These are phyloP conservation scores for Erodium trifolium DNA, from an alignment of 441 rosid genomes.

Conservation along the genomic window DNA sequence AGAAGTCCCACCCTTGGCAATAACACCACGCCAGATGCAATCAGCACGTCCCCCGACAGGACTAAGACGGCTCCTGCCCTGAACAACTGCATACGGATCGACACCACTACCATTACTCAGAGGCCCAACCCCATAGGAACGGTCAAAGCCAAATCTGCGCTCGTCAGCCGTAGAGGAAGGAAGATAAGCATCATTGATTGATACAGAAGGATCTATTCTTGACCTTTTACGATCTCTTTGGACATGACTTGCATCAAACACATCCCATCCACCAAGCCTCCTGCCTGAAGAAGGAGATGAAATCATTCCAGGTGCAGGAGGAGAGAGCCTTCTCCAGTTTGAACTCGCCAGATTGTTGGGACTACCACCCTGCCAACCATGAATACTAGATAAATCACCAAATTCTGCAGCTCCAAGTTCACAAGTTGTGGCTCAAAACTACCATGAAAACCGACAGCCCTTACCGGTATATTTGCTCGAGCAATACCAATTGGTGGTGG, in stretches of 20 bases:
- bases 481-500: constrained; percentile 32
- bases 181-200: constrained; percentile 39
- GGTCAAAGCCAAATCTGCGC: constrained; percentile 37
- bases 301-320: constrained; percentile 49
- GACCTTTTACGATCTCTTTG: constrained; percentile 65
- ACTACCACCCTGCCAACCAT: constrained; percentile 29
- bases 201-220: constrained; percentile 49
- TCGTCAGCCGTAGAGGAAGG: constrained; percentile 47
- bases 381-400: constrained; percentile 32
- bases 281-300: constrained; percentile 57
- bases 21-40: constrained; percentile 65
- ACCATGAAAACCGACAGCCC: constrained; percentile 47
- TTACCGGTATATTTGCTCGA: constrained; percentile 33
- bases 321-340: constrained; percentile 63
- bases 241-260: constrained; percentile 46
- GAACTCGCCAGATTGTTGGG: constrained; percentile 29
- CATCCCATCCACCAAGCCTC: constrained; percentile 75
- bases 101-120: constrained; percentile 32
- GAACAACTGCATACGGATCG: constrained; percentile 32
- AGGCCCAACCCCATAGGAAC: constrained; percentile 35
- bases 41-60: constrained; percentile 46
- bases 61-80: constrained; percentile 38
- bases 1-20: constrained; percentile 77
- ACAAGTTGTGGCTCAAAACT: constrained; percentile 40
- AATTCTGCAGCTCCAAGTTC: constrained; percentile 40